Evolutionary conservation across 192 early-diverging fungal species (phyloP).

Genomic region (Linderina pennispora): DNA sequence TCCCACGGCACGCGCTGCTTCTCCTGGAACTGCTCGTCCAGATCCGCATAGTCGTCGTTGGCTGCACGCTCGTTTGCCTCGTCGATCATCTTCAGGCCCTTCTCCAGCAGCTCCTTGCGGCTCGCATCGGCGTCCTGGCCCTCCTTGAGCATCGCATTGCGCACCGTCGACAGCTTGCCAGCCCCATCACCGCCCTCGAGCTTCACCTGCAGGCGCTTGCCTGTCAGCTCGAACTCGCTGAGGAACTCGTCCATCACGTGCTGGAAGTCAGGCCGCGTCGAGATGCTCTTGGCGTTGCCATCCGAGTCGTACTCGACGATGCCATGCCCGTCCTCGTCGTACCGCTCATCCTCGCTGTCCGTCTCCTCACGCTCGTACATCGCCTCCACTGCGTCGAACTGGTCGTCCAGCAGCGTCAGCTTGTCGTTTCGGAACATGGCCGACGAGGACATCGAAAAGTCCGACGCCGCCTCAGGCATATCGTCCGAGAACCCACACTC

Average conservation of each 20-base stretch:
- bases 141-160: slow-evolving; percentile 47
- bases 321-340: slow-evolving; percentile 54
- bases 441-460: slow-evolving; percentile 87
- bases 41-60: slow-evolving; percentile 42
- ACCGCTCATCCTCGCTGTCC: slow-evolving; percentile 32
- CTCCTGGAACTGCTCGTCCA: slow-evolving; percentile 49
- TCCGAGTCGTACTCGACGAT: slow-evolving; percentile 50
- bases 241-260: slow-evolving; percentile 70
- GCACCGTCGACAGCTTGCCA: slow-evolving; percentile 57
- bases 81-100: slow-evolving; percentile 21
- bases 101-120: slow-evolving; percentile 25
- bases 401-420: slow-evolving; percentile 86
- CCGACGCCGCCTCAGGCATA: neutral
- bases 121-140: slow-evolving; percentile 22
- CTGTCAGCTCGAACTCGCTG: slow-evolving; percentile 69
- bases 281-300: slow-evolving; percentile 45
- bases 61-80: slow-evolving; percentile 17
- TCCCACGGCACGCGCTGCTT: slow-evolving; percentile 73
- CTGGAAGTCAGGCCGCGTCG: slow-evolving; percentile 66
- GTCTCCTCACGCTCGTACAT: slow-evolving; percentile 32
- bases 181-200: slow-evolving; percentile 57
- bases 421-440: slow-evolving; percentile 90
- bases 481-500: slow-evolving; percentile 13
- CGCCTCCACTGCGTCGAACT: slow-evolving; percentile 75
- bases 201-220: slow-evolving; percentile 58